Percentiles rank a stretch among this genome's conserved stretches.
phyloP scores from a whole-genome alignment of 306 rosid species.

The Coriaria nepalensis region DNA sequence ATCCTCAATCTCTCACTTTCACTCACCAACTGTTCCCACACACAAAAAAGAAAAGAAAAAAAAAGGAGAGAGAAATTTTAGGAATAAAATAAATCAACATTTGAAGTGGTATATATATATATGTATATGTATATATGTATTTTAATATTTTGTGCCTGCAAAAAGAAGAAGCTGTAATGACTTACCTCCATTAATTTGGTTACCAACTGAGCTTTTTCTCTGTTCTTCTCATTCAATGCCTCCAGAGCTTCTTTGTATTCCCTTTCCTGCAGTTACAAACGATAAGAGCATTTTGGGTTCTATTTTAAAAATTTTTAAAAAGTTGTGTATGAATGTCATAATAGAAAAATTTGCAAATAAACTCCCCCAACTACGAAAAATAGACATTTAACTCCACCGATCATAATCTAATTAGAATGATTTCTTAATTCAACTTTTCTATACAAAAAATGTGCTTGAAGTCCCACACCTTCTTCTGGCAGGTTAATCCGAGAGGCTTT shows the following conservation, averaged over 20 bases:
- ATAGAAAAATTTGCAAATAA: background rate
- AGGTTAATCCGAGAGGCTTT: background rate
- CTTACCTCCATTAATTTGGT: background rate
- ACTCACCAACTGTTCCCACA: background rate
- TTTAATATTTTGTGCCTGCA: background rate
- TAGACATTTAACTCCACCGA: background rate
- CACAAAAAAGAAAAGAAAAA: too few relatives aligned
- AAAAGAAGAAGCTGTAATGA: background rate
- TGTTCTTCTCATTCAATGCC: conserved; percentile 2
- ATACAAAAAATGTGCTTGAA: background rate
- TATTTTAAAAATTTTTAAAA: too few relatives aligned
- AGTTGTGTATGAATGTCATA: background rate
- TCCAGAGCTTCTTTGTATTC: background rate
- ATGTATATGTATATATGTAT: too few relatives aligned
- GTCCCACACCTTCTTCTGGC: background rate
- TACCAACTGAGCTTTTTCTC: background rate
- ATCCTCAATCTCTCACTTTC: conserved; percentile 2
- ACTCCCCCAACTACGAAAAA: too few relatives aligned
- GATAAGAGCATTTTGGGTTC: too few relatives aligned
- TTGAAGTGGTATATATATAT: background rate
- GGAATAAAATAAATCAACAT: too few relatives aligned
- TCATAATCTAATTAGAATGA: too few relatives aligned
- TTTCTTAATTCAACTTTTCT: too few relatives aligned
- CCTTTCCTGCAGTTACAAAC: background rate
- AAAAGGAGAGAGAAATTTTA: too few relatives aligned